Conservation (phyloP, 768 basidiomycete species). For the Termitomyces sp. region DNA sequence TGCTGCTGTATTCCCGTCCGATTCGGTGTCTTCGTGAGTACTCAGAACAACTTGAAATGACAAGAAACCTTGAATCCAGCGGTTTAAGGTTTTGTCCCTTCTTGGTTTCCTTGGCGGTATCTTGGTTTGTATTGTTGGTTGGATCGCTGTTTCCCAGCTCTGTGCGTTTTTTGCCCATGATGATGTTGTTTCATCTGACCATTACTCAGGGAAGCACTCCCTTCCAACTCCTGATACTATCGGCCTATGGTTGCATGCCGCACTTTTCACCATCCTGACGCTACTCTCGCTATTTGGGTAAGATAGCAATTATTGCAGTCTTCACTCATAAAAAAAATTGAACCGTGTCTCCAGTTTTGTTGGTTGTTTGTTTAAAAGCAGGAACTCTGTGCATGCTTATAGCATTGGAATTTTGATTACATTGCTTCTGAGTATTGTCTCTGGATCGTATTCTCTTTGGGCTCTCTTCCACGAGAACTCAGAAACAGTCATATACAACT, state of each 20-base stretch:
- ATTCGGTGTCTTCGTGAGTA: constrained; percentile 51
- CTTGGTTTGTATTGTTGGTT: constrained; percentile 38
- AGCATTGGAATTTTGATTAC: constrained; percentile 37
- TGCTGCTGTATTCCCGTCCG: constrained; percentile 65
- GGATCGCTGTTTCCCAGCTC: constrained; percentile 37
- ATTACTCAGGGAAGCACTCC: constrained; percentile 23
- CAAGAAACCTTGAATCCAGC: background rate
- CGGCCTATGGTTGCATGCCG: constrained; percentile 41
- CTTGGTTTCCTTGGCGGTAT: constrained; percentile 37
- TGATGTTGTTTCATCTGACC: background rate
- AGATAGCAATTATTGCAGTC: constrained; percentile 7
- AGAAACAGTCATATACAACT: constrained; percentile 28
- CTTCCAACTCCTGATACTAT: constrained; percentile 30
- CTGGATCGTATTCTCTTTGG: constrained; percentile 44
- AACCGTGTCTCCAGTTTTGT: constrained; percentile 26
- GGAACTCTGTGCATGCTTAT: constrained; percentile 37
- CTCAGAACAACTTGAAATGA: background rate
- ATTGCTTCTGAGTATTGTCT: constrained; percentile 39
- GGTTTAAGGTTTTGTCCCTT: constrained; percentile 34
- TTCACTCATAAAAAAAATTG: background rate
- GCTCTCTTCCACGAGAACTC: constrained; percentile 39
- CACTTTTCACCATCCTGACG: constrained; percentile 42
- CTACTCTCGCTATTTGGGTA: constrained; percentile 47
- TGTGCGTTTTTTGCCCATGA: constrained; percentile 26
- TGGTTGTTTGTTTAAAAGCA: constrained; percentile 36